A percentile compares a stretch with the other conserved stretches of the same genome.
Conservation (phyloP, 163 green algal species). For the Smithsoniella earleae region DNA sequence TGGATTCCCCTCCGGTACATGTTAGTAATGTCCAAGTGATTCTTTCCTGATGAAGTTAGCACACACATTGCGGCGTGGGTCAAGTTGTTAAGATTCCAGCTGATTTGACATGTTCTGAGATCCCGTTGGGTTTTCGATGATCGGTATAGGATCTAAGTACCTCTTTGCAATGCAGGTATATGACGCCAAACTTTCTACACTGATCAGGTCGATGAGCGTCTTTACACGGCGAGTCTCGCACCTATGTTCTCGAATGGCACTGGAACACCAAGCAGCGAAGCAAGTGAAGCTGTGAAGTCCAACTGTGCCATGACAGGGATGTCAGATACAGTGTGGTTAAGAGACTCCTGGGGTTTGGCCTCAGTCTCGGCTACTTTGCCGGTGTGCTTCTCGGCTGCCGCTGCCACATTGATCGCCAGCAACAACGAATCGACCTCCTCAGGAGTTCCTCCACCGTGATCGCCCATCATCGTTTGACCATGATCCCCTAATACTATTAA, state of each 20-base stretch:
- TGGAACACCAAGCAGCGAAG: conserved; percentile 69
- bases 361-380: neutral
- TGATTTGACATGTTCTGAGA: neutral
- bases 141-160: no score
- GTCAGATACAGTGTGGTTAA: no score
- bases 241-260: conserved; percentile 80
- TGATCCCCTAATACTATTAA: conserved; percentile 89
- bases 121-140: no score
- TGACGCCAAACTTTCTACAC: no score
- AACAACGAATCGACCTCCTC: conserved; percentile 71
- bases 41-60: no score
- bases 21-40: no score
- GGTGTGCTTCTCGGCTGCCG: neutral
- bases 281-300: conserved; percentile 72
- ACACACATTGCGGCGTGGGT: no score
- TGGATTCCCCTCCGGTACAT: no score
- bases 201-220: no score
- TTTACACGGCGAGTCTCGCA: neutral
- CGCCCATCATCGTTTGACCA: conserved; percentile 73
- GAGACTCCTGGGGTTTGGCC: neutral
- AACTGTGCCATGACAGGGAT: conserved; percentile 57
- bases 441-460: conserved; percentile 81
- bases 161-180: no score
- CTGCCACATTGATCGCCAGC: conserved; percentile 51
- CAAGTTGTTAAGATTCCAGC: no score